A percentile compares a stretch with the other conserved stretches of the same genome.
phyloP scores from a whole-genome alignment of 2,329 filamentous ascomycete species.

The Parastagonospora avenae region DNA sequence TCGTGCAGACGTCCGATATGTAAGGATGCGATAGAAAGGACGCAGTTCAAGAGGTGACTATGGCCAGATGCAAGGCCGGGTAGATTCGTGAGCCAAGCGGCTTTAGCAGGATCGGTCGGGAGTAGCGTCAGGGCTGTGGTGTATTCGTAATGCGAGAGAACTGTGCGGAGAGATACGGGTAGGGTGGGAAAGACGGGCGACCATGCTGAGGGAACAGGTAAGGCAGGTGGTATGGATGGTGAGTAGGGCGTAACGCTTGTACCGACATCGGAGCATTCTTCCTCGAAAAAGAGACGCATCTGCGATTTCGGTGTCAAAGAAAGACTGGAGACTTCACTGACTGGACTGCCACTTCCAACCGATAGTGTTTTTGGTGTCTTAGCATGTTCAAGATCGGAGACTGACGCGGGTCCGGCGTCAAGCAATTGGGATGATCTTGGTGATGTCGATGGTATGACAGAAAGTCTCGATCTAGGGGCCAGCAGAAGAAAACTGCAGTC shows the following conservation, averaged over 20 bases:
- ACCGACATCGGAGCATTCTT: neutral
- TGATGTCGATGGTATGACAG: slow-evolving; percentile 11
- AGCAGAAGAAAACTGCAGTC: slow-evolving; percentile 42
- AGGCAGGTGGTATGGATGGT: slow-evolving; percentile 21
- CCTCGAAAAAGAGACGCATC: neutral
- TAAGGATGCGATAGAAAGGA: slow-evolving; percentile 53
- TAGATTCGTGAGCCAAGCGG: slow-evolving; percentile 39
- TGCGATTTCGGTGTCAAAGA: neutral
- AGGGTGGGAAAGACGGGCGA: slow-evolving; percentile 31
- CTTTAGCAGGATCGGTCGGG: slow-evolving; percentile 35
- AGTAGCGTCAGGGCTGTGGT: slow-evolving; percentile 39
- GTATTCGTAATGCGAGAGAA: slow-evolving; percentile 43
- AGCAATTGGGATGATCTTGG: slow-evolving; percentile 9
- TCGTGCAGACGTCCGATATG: slow-evolving; percentile 50
- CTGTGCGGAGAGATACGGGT: slow-evolving; percentile 25
- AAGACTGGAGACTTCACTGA: neutral
- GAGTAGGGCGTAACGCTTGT: neutral
- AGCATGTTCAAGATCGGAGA: slow-evolving; percentile 1
- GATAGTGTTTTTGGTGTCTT: slow-evolving; percentile 9
- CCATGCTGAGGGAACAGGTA: slow-evolving; percentile 36
- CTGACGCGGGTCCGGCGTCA: neutral
- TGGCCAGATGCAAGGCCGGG: slow-evolving; percentile 49
- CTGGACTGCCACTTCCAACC: neutral
- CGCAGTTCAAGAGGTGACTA: slow-evolving; percentile 52
- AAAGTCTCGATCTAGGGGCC: slow-evolving; percentile 37